A percentile compares a stretch with the other conserved stretches of the same genome.
These are phyloP conservation scores for Epithele typhae DNA, from an alignment of 768 basidiomycete species.

Conservation along the genomic window DNA sequence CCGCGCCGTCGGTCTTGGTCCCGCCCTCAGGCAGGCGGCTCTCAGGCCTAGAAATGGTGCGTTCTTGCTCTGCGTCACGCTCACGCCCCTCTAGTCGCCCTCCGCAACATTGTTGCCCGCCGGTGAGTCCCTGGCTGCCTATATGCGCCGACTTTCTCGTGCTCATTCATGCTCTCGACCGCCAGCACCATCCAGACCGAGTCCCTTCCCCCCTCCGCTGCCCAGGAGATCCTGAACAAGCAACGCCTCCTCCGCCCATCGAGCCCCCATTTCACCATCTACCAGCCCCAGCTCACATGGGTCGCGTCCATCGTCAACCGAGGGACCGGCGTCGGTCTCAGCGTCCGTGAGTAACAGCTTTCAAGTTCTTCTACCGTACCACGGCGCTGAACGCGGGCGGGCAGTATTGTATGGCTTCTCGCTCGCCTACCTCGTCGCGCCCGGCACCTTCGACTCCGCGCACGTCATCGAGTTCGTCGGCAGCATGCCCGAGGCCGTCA, in stretches of 20 bases:
- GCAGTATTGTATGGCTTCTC: conserved; percentile 89
- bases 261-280: conserved; percentile 95
- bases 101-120: conserved; percentile 17
- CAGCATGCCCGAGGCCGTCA: conserved; percentile 70
- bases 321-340: conserved; percentile 76
- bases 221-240: conserved; percentile 68
- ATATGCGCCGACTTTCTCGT: background rate
- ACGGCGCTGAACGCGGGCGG: no score
- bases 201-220: conserved; percentile 56
- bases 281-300: conserved; percentile 94
- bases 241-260: conserved; percentile 88
- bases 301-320: conserved; percentile 82
- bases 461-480: conserved; percentile 71
- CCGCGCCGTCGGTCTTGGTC: conserved; percentile 55
- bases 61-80: conserved; percentile 11
- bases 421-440: conserved; percentile 80
- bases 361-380: conserved; percentile 33
- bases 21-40: conserved; percentile 48
- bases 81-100: conserved; percentile 2
- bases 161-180: conserved; percentile 17
- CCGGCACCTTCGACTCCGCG: conserved; percentile 73
- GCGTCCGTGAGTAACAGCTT: conserved; percentile 57
- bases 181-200: conserved; percentile 53
- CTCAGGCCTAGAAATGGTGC: conserved; percentile 32
- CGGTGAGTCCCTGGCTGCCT: conserved; percentile 16